Conservation (phyloP, 2,329 filamentous ascomycete species). For the Myotisia sp. region DNA sequence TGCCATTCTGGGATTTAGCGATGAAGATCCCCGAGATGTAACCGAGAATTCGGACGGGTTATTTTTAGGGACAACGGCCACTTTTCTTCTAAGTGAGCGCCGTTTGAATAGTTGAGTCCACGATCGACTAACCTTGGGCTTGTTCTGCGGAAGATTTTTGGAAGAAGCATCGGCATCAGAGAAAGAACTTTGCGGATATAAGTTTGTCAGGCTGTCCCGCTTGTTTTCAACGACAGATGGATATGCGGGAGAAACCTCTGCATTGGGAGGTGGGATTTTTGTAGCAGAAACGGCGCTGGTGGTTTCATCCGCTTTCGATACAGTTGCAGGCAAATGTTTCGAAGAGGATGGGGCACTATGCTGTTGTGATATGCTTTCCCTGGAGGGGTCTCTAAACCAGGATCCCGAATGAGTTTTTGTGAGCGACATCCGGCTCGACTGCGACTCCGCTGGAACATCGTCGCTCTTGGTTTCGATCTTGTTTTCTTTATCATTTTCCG, state of each 20-base stretch:
- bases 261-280: too few relatives aligned
- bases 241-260: too few relatives aligned
- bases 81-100: conserved; percentile 45
- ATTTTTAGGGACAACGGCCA: conserved; percentile 35
- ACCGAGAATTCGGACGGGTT: conserved; percentile 71
- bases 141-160: conserved; percentile 37
- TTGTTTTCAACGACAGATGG: not conserved
- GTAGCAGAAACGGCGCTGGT: not conserved
- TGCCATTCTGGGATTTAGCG: conserved; percentile 39
- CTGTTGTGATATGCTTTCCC: conserved; percentile 16
- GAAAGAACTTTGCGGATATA: conserved; percentile 39
- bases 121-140: conserved; percentile 27
- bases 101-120: conserved; percentile 60
- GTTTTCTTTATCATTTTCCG: not conserved
- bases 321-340: not conserved
- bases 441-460: too few relatives aligned
- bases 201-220: conserved; percentile 19
- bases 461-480: too few relatives aligned
- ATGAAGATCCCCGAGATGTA: conserved; percentile 77
- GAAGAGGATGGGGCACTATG: not conserved
- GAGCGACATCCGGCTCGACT: conserved; percentile 2
- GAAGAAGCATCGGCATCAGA: conserved; percentile 39
- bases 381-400: conserved; percentile 23
- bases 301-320: not conserved
- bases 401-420: conserved; percentile 12